Percentiles rank a stretch among this genome's conserved stretches.
Conservation (phyloP, 2,329 filamentous ascomycete genomes). For the Teratosphaeria destructans region DNA sequence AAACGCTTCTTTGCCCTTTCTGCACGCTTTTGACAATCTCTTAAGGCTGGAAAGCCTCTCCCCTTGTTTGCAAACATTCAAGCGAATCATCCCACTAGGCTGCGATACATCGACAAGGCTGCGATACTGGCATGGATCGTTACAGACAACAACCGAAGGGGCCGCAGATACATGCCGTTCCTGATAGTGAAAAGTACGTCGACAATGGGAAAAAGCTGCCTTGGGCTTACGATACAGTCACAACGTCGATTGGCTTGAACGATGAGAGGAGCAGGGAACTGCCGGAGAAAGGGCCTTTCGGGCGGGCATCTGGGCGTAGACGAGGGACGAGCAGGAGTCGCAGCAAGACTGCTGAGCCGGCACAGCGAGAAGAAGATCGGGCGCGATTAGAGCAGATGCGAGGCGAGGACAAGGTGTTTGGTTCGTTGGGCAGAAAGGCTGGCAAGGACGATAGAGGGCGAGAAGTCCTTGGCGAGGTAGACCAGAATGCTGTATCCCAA, state of each 20-base stretch:
- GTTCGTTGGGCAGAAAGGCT: conserved; percentile 17
- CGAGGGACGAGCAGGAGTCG: conserved; percentile 35
- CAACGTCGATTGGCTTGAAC: neutral
- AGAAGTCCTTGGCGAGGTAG: conserved; percentile 18
- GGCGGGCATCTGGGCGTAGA: conserved; percentile 33
- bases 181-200: conserved; percentile 50
- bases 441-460: conserved; percentile 14
- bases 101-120: neutral
- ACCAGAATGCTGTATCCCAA: conserved; percentile 9
- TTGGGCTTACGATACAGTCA: conserved; percentile 46
- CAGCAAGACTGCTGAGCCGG: conserved; percentile 46
- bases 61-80: neutral
- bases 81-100: neutral
- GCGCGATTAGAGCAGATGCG: conserved; percentile 33
- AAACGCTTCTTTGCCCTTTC: neutral
- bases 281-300: conserved; percentile 54
- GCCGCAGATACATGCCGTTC: conserved; percentile 58
- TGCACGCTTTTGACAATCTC: neutral
- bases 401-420: conserved; percentile 39
- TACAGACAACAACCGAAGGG: conserved; percentile 15
- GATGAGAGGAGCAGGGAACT: conserved; percentile 29
- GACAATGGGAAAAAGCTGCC: conserved; percentile 50
- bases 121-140: conserved; percentile 3
- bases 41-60: neutral
- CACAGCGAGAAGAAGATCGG: conserved; percentile 46